Evolutionary conservation across 2,329 filamentous ascomycete genomes (phyloP).

Genomic region (Zymoseptoria ardabiliae): DNA sequence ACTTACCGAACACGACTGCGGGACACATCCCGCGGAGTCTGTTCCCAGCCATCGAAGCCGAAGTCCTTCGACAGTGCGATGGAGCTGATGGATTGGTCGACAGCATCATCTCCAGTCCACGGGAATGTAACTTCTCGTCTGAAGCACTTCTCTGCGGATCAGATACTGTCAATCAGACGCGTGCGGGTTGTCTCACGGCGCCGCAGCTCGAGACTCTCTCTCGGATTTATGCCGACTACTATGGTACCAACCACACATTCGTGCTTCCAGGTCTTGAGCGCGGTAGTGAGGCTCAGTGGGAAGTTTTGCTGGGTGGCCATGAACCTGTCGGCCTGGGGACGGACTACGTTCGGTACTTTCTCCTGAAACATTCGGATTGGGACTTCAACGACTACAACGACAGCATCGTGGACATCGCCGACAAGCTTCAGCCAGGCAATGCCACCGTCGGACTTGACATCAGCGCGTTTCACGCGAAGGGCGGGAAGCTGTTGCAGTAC

Average conservation of each 20-base stretch:
- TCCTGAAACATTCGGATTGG: constrained; percentile 34
- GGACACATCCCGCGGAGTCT: constrained; percentile 38
- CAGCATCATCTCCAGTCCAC: constrained; percentile 43
- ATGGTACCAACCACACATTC: constrained; percentile 35
- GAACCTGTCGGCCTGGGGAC: constrained; percentile 32
- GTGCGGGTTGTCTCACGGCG: constrained; percentile 36
- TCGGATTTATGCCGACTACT: constrained; percentile 37
- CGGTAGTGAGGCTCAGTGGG: constrained; percentile 34
- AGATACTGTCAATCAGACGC: constrained; percentile 15
- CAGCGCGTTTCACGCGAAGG: constrained; percentile 36
- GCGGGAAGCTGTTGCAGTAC: constrained; percentile 35
- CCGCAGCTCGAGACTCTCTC: constrained; percentile 39
- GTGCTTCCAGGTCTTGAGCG: constrained; percentile 35
- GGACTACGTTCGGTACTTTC: constrained; percentile 38
- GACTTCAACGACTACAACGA: constrained; percentile 34
- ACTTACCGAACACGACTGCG: constrained; percentile 39
- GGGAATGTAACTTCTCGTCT: constrained; percentile 41
- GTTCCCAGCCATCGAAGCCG: constrained; percentile 40
- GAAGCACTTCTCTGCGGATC: constrained; percentile 34
- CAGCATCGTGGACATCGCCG: constrained; percentile 33
- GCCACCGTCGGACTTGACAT: constrained; percentile 45
- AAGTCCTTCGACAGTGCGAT: constrained; percentile 47
- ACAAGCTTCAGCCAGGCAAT: constrained; percentile 40
- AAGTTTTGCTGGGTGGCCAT: constrained; percentile 31
- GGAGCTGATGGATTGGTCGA: constrained; percentile 43